Evolutionary conservation across 495 filamentous ascomycete species (phyloP).

Genomic region (Letharia lupina): DNA sequence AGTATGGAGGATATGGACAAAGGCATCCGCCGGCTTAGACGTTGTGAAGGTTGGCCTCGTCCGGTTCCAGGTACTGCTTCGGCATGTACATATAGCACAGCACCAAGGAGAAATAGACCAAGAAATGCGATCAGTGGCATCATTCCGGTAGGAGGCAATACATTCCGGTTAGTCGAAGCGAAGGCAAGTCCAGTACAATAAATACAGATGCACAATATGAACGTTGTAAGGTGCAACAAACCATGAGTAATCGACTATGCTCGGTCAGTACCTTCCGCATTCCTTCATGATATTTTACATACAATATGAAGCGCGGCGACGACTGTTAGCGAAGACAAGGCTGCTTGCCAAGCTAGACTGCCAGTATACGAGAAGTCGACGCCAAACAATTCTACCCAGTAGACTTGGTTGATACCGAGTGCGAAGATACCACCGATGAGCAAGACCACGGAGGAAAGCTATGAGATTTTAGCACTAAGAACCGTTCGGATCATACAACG

Average conservation of each 20-base stretch:
- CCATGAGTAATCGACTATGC: slow-evolving; percentile 14
- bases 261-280: neutral
- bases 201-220: slow-evolving; percentile 10
- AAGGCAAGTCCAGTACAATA: slow-evolving; percentile 10
- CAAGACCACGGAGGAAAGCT: slow-evolving; percentile 32
- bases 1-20: slow-evolving; percentile 11
- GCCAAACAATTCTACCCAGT: slow-evolving; percentile 28
- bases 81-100: slow-evolving; percentile 28
- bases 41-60: slow-evolving; percentile 23
- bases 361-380: slow-evolving; percentile 28
- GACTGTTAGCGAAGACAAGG: slow-evolving; percentile 29
- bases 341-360: slow-evolving; percentile 32
- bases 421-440: slow-evolving; percentile 26
- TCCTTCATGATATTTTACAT: slow-evolving; percentile 14
- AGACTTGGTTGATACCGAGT: slow-evolving; percentile 25
- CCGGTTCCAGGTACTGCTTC: slow-evolving; percentile 30
- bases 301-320: slow-evolving; percentile 39
- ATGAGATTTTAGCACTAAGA: neutral
- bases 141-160: neutral
- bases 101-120: slow-evolving; percentile 9
- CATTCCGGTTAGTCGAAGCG: neutral
- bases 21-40: neutral
- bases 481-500: neutral
- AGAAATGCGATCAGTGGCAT: slow-evolving; percentile 6
- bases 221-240: slow-evolving; percentile 11